A percentile compares a stretch with the other conserved stretches of the same genome.
These are phyloP conservation scores for Diaporthe eres DNA, from an alignment of 2,329 filamentous ascomycete genomes.

Conservation along the genomic window DNA sequence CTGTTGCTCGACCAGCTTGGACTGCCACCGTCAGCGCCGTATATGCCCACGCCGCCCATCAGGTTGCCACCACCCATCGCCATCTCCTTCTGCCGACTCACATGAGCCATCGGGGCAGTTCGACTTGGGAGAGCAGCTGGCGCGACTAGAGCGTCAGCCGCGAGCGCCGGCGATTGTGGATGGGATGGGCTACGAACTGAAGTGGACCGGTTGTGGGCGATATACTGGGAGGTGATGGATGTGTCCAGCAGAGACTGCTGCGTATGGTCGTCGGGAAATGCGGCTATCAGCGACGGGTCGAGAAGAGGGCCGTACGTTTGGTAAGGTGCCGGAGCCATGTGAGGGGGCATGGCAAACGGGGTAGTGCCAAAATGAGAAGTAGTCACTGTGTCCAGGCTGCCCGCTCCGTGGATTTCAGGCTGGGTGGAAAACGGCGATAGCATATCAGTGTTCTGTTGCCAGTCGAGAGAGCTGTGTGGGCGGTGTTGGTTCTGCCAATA, in stretches of 20 bases:
- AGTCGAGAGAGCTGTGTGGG: conserved; percentile 49
- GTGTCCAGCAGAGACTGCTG: conserved; percentile 49
- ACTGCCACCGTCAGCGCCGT: conserved; percentile 22
- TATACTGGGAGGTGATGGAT: conserved; percentile 40
- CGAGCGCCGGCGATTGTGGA: conserved; percentile 60
- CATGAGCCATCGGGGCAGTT: conserved; percentile 53
- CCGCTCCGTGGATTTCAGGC: conserved; percentile 41
- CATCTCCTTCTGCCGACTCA: conserved; percentile 58
- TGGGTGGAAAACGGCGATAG: conserved; percentile 47
- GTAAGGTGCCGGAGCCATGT: conserved; percentile 48
- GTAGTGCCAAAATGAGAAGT: conserved; percentile 48
- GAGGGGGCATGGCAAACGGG: conserved; percentile 47
- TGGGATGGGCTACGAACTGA: conserved; percentile 66
- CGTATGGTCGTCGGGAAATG: conserved; percentile 54
- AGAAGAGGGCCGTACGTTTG: conserved; percentile 54
- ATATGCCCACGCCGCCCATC: conserved; percentile 18
- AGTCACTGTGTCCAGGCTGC: conserved; percentile 48
- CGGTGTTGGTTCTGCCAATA: conserved; percentile 45
- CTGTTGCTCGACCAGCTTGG: conserved; percentile 35
- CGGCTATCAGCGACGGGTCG: conserved; percentile 52
- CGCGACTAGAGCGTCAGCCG: conserved; percentile 65
- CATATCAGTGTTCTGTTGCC: conserved; percentile 47
- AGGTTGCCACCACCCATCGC: conserved; percentile 46
- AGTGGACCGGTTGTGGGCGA: conserved; percentile 55
- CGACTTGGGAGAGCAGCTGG: conserved; percentile 56